phyloP scores from a whole-genome alignment of 2,329 filamentous ascomycete genomes.

The Didymella glomerata region DNA sequence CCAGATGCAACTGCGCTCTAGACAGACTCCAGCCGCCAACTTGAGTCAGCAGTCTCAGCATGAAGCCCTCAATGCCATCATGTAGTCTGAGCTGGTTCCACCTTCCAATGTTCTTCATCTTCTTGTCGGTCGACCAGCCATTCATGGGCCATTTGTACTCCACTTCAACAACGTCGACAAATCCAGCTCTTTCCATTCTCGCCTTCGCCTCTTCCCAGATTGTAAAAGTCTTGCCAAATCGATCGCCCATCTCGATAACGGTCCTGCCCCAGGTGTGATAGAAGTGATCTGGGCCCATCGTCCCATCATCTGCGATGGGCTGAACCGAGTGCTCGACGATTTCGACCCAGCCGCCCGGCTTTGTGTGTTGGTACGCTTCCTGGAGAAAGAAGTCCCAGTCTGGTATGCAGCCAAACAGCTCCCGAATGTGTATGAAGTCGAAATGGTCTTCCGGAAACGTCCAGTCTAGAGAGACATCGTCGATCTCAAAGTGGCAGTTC shows the following conservation, averaged over 20 bases:
- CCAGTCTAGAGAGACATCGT: slow-evolving; percentile 56
- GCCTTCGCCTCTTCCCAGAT: slow-evolving; percentile 48
- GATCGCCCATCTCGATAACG: slow-evolving; percentile 48
- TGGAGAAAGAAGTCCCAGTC: slow-evolving; percentile 57
- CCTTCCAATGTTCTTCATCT: slow-evolving; percentile 47
- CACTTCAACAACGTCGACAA: slow-evolving; percentile 46
- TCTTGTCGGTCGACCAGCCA: slow-evolving; percentile 43
- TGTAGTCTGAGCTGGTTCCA: slow-evolving; percentile 51
- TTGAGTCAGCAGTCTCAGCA: slow-evolving; percentile 48
- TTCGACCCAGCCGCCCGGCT: slow-evolving; percentile 56
- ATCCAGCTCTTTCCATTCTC: slow-evolving; percentile 44
- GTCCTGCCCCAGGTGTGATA: slow-evolving; percentile 48
- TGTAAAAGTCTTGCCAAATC: slow-evolving; percentile 50
- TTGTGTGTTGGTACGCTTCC: slow-evolving; percentile 47
- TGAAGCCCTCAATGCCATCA: slow-evolving; percentile 51
- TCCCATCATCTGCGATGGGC: slow-evolving; percentile 53
- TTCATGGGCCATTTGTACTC: slow-evolving; percentile 50
- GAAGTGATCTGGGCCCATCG: slow-evolving; percentile 50
- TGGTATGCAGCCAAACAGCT: slow-evolving; percentile 56
- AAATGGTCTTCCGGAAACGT: slow-evolving; percentile 49
- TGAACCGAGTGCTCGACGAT: slow-evolving; percentile 55
- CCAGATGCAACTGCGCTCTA: slow-evolving; percentile 49
- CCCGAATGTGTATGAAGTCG: slow-evolving; percentile 59
- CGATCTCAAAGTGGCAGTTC: slow-evolving; percentile 58
- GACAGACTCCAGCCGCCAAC: slow-evolving; percentile 47